Evolutionary conservation across 2,329 filamentous ascomycete species (phyloP), one percentile per base, ranked within the genome.

Genomic region (Simplicillium aogashimaense): DNA sequence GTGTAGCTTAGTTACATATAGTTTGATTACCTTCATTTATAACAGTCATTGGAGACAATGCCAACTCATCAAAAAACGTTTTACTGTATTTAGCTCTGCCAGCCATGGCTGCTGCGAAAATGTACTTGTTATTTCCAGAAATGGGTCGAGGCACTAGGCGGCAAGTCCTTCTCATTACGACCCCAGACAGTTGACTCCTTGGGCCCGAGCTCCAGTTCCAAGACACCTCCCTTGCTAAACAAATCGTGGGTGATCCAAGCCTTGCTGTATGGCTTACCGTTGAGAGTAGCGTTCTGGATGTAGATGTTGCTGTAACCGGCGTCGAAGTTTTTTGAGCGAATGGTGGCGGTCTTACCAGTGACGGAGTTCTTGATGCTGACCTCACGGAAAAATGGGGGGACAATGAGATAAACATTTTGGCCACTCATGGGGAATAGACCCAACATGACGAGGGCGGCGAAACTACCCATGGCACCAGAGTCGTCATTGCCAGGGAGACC

Each of bases 221-320:
- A 52, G 12, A 69, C 57, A 0, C 76, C 76, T 0, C 78, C 78
- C 0, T 76, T 58, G 0, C 61, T 40, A 50, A 79, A 81, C 52
- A 82, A 80, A 17, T 64, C 64, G 59, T 81, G 77, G 7, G 61
- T 61, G 17, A 81, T 63, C 76, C 77, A 82, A 50, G 72, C 80
- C 54, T 64, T 70, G 4, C 63, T 67, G 53, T 74, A 81, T 0
- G 58, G 48, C 46, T 64, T 51, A 0, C 76, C 77, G 51, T 82
- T 61, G 41, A 79, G 54, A 13, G 53, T 77, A 3, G 67, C 77
- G 30, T 63, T 71, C 53, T 81, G 76, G 7, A 82, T 70, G 43
- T 72, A 81, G 1, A 79, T 69, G 33, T 66, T 68, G 41, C 64
- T 54, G 40, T 75, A 72, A 0, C 17, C 53, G 0, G 68, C 47